Percentiles rank a stretch among this genome's conserved stretches.
Evolutionary conservation across 768 basidiomycete genomes (phyloP).

Genomic region (Termitomyces eurrhizus): DNA sequence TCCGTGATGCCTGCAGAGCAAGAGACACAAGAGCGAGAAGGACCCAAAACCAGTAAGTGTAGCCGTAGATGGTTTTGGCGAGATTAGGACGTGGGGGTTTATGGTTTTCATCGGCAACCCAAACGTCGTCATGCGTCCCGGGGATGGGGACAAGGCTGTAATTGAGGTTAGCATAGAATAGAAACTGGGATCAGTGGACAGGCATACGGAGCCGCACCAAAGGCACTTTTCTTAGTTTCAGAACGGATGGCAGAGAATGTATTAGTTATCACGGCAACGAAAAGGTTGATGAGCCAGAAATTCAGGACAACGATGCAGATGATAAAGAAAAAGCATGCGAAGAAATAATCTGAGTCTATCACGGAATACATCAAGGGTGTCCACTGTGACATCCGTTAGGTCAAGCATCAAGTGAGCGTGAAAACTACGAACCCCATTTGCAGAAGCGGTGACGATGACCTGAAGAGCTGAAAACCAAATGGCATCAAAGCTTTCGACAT

Average conservation of each 20-base stretch:
- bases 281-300: slow-evolving; percentile 90
- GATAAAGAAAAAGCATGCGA: slow-evolving; percentile 88
- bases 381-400: slow-evolving; percentile 48
- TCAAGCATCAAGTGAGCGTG: neutral
- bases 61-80: slow-evolving; percentile 51
- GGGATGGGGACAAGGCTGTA: slow-evolving; percentile 31
- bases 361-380: slow-evolving; percentile 79
- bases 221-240: slow-evolving; percentile 88
- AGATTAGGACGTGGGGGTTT: slow-evolving; percentile 39
- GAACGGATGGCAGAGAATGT: slow-evolving; percentile 85
- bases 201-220: slow-evolving; percentile 74
- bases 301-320: slow-evolving; percentile 81
- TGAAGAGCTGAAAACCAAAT: slow-evolving; percentile 80
- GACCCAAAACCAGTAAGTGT: slow-evolving; percentile 72
- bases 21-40: slow-evolving; percentile 69
- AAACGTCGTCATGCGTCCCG: slow-evolving; percentile 63
- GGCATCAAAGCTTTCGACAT: slow-evolving; percentile 84
- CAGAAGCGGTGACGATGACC: slow-evolving; percentile 78
- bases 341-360: slow-evolving; percentile 87
- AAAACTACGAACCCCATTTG: slow-evolving; percentile 56
- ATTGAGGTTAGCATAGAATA: neutral
- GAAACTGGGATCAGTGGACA: neutral
- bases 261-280: slow-evolving; percentile 94
- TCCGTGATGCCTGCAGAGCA: slow-evolving; percentile 66
- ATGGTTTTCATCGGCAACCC: slow-evolving; percentile 46